These are phyloP conservation scores for Thielaviopsis musarum DNA, from an alignment of 2,329 filamentous ascomycete genomes.

Conservation along the genomic window DNA sequence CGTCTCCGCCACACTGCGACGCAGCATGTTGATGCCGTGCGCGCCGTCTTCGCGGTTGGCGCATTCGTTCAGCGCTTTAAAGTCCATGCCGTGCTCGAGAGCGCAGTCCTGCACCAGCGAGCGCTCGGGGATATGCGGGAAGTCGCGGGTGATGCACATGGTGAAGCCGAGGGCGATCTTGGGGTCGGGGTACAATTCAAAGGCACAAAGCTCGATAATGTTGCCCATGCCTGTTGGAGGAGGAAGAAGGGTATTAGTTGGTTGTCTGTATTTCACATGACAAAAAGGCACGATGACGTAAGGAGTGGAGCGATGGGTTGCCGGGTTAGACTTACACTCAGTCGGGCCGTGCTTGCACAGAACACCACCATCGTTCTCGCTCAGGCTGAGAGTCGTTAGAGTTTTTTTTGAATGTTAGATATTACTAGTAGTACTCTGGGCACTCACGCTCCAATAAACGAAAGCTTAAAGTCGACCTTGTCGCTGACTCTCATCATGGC, in stretches of 20 bases:
- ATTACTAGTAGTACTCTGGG: constrained; percentile 4
- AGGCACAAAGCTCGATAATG: constrained; percentile 84
- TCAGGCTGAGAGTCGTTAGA: constrained; percentile 27
- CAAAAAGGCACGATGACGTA: background rate
- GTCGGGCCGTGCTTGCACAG: constrained; percentile 75
- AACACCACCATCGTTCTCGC: constrained; percentile 59
- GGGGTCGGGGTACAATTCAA: constrained; percentile 63
- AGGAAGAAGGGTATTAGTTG: no score
- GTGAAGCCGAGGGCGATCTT: constrained; percentile 85
- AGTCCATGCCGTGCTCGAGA: constrained; percentile 76
- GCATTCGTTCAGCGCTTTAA: constrained; percentile 66
- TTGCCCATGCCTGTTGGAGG: constrained; percentile 52
- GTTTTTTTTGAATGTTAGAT: background rate
- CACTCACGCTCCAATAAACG: constrained; percentile 67
- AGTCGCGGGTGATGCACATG: constrained; percentile 71
- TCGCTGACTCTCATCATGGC: constrained; percentile 66
- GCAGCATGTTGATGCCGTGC: constrained; percentile 49
- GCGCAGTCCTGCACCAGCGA: constrained; percentile 75
- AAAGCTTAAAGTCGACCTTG: constrained; percentile 81
- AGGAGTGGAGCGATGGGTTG: background rate
- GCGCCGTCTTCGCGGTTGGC: constrained; percentile 60
- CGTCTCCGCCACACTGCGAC: constrained; percentile 49
- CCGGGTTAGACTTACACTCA: constrained; percentile 39
- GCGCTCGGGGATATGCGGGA: constrained; percentile 57
- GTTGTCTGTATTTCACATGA: background rate